phyloP scores from a whole-genome alignment of 2,329 filamentous ascomycete genomes.

The Colletotrichum sp. region DNA sequence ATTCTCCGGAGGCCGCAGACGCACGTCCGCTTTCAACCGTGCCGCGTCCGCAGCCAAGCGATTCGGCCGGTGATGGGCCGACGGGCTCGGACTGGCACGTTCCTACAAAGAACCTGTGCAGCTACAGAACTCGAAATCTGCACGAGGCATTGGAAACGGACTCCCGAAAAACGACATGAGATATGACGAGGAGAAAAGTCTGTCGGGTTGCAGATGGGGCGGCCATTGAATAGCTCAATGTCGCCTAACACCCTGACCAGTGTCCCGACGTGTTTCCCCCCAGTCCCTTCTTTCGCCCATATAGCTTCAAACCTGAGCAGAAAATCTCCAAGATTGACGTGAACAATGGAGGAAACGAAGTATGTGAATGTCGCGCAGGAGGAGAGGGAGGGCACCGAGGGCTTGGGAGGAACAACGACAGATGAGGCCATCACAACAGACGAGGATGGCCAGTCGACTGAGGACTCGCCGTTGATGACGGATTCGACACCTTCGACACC shows the following conservation, averaged over 20 bases:
- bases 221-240: not conserved
- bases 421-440: not conserved
- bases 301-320: not conserved
- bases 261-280: not conserved
- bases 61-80: not conserved
- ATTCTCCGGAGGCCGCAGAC: not conserved
- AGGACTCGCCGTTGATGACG: not conserved
- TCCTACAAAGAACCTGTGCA: not conserved
- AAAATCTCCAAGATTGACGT: not conserved
- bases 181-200: not conserved
- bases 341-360: not conserved
- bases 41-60: not conserved
- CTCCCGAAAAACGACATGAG: not conserved
- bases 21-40: slow-evolving; percentile 11
- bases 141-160: not conserved
- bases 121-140: not conserved
- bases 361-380: not conserved
- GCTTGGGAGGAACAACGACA: not conserved
- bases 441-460: not conserved
- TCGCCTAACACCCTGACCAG: not conserved
- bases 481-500: not conserved
- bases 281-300: not conserved
- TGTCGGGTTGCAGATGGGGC: not conserved
- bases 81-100: slow-evolving; percentile 16
- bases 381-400: not conserved